Evolutionary conservation across 257 asterid genomes (phyloP), one percentile per base, ranked within the genome.

Genomic region (Penstemon barbatus): DNA sequence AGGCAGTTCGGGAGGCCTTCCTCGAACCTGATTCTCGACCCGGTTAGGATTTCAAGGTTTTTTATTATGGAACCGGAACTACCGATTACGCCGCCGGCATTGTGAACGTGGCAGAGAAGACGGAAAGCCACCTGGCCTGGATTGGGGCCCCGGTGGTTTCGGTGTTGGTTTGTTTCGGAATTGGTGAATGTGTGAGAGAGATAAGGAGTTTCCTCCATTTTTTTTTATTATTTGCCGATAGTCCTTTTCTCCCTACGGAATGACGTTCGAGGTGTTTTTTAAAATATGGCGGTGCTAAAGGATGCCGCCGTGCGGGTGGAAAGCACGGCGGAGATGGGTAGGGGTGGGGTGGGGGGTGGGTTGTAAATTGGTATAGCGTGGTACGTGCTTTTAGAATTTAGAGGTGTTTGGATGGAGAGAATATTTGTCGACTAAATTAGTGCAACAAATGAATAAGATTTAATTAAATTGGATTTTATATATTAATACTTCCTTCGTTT

Each of bases 1-100:
- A 43, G 79, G 64, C 89, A 85, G 70, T 73, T 75, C 5, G 78
- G 78, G 38, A 79, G 13, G 45, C 77, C 60, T 5, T 77, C 83
- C 66, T 79, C 83, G 71, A 85, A 52, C 44, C 74, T 68, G 45
- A 85, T 85, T 55, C 36, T 81, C 48, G 83, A 72, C 5, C 82
- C 87, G 0, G 84, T 73, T 55, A 76, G 77, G 73, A 66, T 43
- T 78, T 83, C 84, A 7, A 83, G 83, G 54, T 74, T 77, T 56
- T 73, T 81, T 59, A 85, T 68, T 39, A 81, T 19, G 62, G 58
- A 12, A 5, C 89, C 89, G 36, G 85, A 77, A 71, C 42, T 73
- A 37, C 89, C 91, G 61, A 85, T 85, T 25, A 85, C 83, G 0
- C 86, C 85, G 5, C 91, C 88, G 4, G 83, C 88, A 5, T 77